Evolutionary conservation across 148 eudicot species (phyloP).

Genomic region (Silene uniflora): DNA sequence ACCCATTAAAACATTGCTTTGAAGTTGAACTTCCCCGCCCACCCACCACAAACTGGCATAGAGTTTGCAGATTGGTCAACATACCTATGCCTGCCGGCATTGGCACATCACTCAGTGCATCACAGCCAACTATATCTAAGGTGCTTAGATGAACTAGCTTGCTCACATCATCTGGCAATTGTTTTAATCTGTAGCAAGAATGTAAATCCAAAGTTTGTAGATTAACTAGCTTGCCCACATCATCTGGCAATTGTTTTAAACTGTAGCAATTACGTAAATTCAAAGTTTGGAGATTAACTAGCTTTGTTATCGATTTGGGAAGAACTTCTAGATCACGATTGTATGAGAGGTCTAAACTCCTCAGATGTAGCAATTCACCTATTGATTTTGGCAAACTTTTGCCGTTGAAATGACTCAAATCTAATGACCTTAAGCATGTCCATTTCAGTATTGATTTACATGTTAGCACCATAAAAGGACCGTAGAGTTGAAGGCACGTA

Average conservation of each 20-base stretch:
- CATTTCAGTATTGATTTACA: not conserved
- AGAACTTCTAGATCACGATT: constrained; percentile 2
- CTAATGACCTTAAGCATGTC: constrained; percentile 16
- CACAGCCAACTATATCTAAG: not conserved
- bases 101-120: not conserved
- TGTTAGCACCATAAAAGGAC: no score
- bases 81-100: constrained; percentile 21
- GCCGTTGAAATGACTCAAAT: not conserved
- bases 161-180: constrained; percentile 17
- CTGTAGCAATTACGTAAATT: no score
- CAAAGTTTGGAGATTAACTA: not conserved
- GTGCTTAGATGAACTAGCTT: constrained; percentile 9
- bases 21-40: not conserved
- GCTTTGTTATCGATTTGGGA: constrained; percentile 18
- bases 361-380: constrained; percentile 19
- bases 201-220: constrained; percentile 14
- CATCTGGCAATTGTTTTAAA: no score
- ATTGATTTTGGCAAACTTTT: constrained; percentile 16
- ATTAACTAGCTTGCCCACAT: constrained; percentile 24
- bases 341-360: constrained; percentile 11
- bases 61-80: constrained; percentile 3
- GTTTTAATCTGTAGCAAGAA: not conserved
- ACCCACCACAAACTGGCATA: constrained; percentile 10
- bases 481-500: no score
- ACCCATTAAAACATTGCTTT: not conserved